Conservation (phyloP, 768 basidiomycete species). For the Artomyces pyxidatus region DNA sequence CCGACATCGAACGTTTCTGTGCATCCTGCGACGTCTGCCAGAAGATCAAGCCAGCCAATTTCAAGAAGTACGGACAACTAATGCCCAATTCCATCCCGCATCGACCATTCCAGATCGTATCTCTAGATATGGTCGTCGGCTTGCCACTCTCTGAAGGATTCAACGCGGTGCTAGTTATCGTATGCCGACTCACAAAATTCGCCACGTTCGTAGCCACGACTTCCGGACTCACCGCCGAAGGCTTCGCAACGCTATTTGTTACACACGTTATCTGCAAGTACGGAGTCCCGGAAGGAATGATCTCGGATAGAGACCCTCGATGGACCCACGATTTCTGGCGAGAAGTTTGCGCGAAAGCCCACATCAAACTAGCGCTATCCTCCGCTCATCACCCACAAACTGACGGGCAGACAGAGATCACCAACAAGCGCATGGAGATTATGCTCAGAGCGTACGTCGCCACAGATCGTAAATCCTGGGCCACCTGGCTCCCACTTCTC, state of each 20-base stretch:
- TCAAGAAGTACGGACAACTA: conserved; percentile 3
- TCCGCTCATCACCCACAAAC: background rate
- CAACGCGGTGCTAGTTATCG: conserved; percentile 14
- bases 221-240: conserved; percentile 2
- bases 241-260: conserved; percentile 8
- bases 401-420: conserved; percentile 3
- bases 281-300: conserved; percentile 1
- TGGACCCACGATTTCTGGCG: conserved; percentile 3
- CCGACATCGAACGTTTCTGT: conserved; percentile 3
- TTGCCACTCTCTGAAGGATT: conserved; percentile 6
- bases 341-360: background rate
- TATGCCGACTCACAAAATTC: conserved; percentile 22
- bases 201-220: conserved; percentile 21
- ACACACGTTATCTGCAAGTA: conserved; percentile 2
- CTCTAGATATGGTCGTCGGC: conserved; percentile 3
- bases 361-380: background rate
- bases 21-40: conserved; percentile 12
- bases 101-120: conserved; percentile 11
- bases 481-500: background rate
- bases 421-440: conserved; percentile 1
- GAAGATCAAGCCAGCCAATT: conserved; percentile 6
- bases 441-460: conserved; percentile 1
- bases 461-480: background rate
- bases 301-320: background rate
- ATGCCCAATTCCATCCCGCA: conserved; percentile 7